phyloP scores from a whole-genome alignment of 306 rosid species.

The Leucaena leucocephala region DNA sequence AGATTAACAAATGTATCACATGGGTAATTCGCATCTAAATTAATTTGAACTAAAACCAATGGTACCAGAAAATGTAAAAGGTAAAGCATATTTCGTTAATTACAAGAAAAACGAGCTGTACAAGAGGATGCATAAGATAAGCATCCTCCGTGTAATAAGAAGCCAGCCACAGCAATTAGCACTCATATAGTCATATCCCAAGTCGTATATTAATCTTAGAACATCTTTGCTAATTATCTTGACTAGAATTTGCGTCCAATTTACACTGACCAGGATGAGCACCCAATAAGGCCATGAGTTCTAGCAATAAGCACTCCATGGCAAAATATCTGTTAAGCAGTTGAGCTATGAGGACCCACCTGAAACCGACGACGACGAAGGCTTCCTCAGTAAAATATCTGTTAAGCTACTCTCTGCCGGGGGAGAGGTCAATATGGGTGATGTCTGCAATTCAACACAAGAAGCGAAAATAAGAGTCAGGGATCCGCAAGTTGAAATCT shows the following conservation, averaged over 20 bases:
- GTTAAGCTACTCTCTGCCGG: constrained; percentile 79
- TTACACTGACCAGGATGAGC: background rate
- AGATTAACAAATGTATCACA: background rate
- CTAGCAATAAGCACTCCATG: background rate
- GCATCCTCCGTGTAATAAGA: background rate
- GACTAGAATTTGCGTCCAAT: background rate
- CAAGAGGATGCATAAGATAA: background rate
- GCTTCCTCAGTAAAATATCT: constrained; percentile 85
- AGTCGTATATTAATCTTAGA: background rate
- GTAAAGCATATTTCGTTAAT: background rate
- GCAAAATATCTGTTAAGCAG: too few relatives aligned
- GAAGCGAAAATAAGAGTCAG: constrained; percentile 5
- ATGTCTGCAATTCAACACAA: constrained; percentile 52
- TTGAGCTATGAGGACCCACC: constrained; percentile 39
- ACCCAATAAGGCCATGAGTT: constrained; percentile 1
- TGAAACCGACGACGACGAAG: constrained; percentile 67
- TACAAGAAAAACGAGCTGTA: background rate
- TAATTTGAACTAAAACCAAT: background rate
- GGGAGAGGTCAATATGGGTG: constrained; percentile 78
- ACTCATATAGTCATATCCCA: background rate
- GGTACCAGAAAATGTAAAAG: background rate
- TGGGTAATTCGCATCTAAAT: background rate
- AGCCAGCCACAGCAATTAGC: background rate
- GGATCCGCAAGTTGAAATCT: constrained; percentile 7
- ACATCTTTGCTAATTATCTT: background rate